Percentiles rank a stretch among this genome's conserved stretches.
These are phyloP conservation scores for Paramecium sonneborni DNA, from an alignment of 73 alveolate genomes.

Conservation along the genomic window DNA sequence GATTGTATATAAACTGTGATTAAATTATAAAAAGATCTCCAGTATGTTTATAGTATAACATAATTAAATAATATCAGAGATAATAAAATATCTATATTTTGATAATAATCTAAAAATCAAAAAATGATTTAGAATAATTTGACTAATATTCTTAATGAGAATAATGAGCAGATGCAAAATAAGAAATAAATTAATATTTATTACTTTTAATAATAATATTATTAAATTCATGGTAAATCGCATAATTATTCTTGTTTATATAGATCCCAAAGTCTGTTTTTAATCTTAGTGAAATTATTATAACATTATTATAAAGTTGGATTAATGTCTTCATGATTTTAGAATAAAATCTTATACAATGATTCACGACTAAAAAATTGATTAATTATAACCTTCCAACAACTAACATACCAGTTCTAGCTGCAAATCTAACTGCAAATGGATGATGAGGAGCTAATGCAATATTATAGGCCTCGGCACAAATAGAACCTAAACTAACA, in stretches of 20 bases:
- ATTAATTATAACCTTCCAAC: slow-evolving; percentile 16
- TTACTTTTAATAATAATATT: neutral
- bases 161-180: neutral
- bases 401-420: slow-evolving; percentile 73
- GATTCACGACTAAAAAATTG: neutral
- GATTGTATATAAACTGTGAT: too few species aligned
- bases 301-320: neutral
- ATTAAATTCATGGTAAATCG: slow-evolving; percentile 37
- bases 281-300: neutral
- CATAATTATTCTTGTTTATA: neutral
- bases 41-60: too few species aligned
- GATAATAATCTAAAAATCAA: neutral
- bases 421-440: slow-evolving; percentile 76
- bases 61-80: neutral
- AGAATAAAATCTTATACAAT: neutral
- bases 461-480: slow-evolving; percentile 69
- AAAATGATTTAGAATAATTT: too few species aligned
- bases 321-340: neutral
- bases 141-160: neutral
- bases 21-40: too few species aligned
- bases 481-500: slow-evolving; percentile 25
- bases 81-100: neutral
- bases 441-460: slow-evolving; percentile 87
- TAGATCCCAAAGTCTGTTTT: neutral
- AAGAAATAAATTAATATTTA: neutral